A percentile compares a stretch with the other conserved stretches of the same genome.
Conservation (phyloP, 1,284 basidiomycete genomes). For the Pulveroboletus sp. region DNA sequence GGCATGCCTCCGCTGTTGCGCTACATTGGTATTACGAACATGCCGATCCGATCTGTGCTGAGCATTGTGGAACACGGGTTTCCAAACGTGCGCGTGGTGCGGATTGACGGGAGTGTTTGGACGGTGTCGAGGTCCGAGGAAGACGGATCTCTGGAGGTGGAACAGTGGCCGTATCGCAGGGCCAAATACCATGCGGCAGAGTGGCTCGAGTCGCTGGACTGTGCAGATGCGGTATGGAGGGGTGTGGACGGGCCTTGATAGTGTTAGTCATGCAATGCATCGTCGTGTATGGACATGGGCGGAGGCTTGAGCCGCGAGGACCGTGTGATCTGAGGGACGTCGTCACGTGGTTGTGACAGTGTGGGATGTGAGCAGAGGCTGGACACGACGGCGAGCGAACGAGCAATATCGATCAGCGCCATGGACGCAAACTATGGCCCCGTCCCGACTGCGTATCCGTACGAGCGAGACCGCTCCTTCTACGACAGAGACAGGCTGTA, state of each 20-base stretch:
- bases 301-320: too few relatives aligned
- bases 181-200: slow-evolving; percentile 53
- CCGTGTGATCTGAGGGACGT: too few relatives aligned
- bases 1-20: slow-evolving; percentile 56
- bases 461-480: slow-evolving; percentile 33
- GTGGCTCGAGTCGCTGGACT: slow-evolving; percentile 64
- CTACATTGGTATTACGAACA: slow-evolving; percentile 55
- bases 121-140: slow-evolving; percentile 41
- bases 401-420: too few relatives aligned
- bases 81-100: slow-evolving; percentile 56
- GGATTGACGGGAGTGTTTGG: slow-evolving; percentile 56
- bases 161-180: slow-evolving; percentile 57
- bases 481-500: slow-evolving; percentile 36
- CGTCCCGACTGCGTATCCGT: slow-evolving; percentile 30
- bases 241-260: slow-evolving; percentile 20
- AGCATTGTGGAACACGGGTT: slow-evolving; percentile 58
- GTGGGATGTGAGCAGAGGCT: slow-evolving; percentile 12
- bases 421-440: slow-evolving; percentile 29
- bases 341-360: slow-evolving; percentile 21
- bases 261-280: too few relatives aligned
- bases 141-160: slow-evolving; percentile 42
- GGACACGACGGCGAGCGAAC: too few relatives aligned
- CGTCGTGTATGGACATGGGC: too few relatives aligned
- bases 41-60: slow-evolving; percentile 46
- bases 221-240: slow-evolving; percentile 47